Evolutionary conservation across 345 rosid species (phyloP), one percentile per base, ranked within the genome.

Genomic region (Corymbia maculata): DNA sequence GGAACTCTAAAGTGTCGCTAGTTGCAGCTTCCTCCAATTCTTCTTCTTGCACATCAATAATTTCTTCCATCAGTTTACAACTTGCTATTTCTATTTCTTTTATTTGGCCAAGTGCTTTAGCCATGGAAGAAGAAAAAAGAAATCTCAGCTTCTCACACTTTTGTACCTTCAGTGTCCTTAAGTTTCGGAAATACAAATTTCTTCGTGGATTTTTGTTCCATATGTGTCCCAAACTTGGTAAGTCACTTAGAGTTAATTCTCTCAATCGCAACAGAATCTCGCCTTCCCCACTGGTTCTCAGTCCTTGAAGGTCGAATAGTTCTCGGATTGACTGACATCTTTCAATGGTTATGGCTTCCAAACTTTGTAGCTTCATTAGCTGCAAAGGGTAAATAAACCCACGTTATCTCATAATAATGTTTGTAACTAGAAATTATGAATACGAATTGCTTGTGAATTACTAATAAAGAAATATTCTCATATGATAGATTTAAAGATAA

Each of bases 251-350:
- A 26, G 61, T 21, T 55, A 55, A 21, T 55, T 21, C 2, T 4
- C 4, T 55, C 26, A 53, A 19, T 19, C 9, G 24, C 1, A 24
- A 53, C 1, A 53, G 0, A 53, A 53, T 53, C 24, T 53, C 0
- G 4, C 19, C 24, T 2, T 53, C 8, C 4, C 4, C 57, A 53
- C 24, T 19, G 0, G 10, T 1, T 19, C 0, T 0, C 0, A 19
- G 4, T 53, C 57, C 57, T 53, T 53, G 24, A 3, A 53, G 57
- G 24, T 19, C 57, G 2, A 53, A 53, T 53, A 53, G 0, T 19
- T 53, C 10, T 53, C 1, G 10, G 7, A 53, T 19, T 53, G 17
- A 53, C 1, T 19, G 24, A 53, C 57, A 53, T 53, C 24, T 53
- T 7, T 53, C 24, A 2, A 53, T 19, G 2, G 1, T 53, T 3